Percentiles rank a stretch among this genome's conserved stretches.
Evolutionary conservation across 1,284 basidiomycete genomes (phyloP).

Genomic region (Thelephora terrestris): DNA sequence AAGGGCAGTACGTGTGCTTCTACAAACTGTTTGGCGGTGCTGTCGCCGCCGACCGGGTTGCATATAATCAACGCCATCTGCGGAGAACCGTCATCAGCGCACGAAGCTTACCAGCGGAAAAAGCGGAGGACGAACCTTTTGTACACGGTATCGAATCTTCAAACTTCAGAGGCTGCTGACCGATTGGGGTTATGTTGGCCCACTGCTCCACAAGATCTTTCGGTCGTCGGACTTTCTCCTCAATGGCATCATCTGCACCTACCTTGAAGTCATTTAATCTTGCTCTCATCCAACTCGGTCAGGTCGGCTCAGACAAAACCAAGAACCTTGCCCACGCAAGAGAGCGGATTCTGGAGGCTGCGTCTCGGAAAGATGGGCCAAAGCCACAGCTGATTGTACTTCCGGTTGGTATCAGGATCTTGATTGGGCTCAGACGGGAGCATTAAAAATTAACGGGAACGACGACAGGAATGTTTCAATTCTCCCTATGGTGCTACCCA

Average conservation of each 20-base stretch:
- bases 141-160: neutral
- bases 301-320: constrained; percentile 57
- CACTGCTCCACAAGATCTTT: neutral
- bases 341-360: constrained; percentile 70
- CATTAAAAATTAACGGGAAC: neutral
- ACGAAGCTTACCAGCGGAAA: neutral
- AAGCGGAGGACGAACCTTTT: neutral
- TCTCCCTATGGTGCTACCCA: constrained; percentile 87
- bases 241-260: constrained; percentile 24
- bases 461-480: constrained; percentile 88
- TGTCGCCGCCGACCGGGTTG: constrained; percentile 39
- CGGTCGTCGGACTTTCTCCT: constrained; percentile 8
- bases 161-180: too few species aligned
- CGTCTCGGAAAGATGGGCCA: constrained; percentile 27
- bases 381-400: constrained; percentile 76
- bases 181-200: too few species aligned
- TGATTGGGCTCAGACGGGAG: neutral
- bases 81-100: constrained; percentile 25
- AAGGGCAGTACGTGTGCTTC: constrained; percentile 52
- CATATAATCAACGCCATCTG: constrained; percentile 28
- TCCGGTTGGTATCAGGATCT: constrained; percentile 47
- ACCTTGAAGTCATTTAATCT: constrained; percentile 68
- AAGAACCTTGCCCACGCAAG: constrained; percentile 70
- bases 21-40: constrained; percentile 38
- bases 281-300: constrained; percentile 80